Percentiles rank a stretch among this genome's conserved stretches.
These are phyloP conservation scores for Diospyros lotus DNA, from an alignment of 148 eudicot species.

Conservation along the genomic window DNA sequence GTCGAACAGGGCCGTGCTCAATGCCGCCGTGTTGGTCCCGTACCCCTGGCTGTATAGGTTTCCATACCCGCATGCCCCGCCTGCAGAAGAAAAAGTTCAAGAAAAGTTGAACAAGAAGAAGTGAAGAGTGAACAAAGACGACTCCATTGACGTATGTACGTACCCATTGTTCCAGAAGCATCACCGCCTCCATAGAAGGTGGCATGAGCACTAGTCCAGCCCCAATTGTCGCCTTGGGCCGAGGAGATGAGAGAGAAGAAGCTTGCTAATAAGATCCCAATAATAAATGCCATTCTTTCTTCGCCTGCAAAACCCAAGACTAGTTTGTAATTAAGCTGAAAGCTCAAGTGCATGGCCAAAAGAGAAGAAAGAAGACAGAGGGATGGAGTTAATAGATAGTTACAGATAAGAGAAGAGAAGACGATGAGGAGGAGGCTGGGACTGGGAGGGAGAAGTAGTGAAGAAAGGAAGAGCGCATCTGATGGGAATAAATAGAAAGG, in stretches of 20 bases:
- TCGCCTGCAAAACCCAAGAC: slow-evolving; percentile 4
- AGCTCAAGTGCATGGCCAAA: neutral
- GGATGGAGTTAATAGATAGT: neutral
- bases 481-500: slow-evolving; percentile 14
- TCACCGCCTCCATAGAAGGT: slow-evolving; percentile 63
- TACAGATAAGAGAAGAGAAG: slow-evolving; percentile 13
- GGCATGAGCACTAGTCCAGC: slow-evolving; percentile 57
- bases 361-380: neutral
- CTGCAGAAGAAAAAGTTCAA: slow-evolving; percentile 7
- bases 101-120: neutral
- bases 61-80: slow-evolving; percentile 63
- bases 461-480: slow-evolving; percentile 16
- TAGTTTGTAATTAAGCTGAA: too few species aligned
- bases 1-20: slow-evolving; percentile 47
- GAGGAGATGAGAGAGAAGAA: slow-evolving; percentile 22
- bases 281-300: slow-evolving; percentile 21
- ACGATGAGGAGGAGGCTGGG: neutral
- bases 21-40: slow-evolving; percentile 50
- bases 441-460: slow-evolving; percentile 16
- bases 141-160: neutral
- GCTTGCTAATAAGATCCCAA: slow-evolving; percentile 19
- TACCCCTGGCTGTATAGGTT: slow-evolving; percentile 50
- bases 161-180: slow-evolving; percentile 68
- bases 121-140: too few species aligned
- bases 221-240: slow-evolving; percentile 30